Evolutionary conservation across 192 early-diverging fungal species (phyloP).

Genomic region (Backusella circina): DNA sequence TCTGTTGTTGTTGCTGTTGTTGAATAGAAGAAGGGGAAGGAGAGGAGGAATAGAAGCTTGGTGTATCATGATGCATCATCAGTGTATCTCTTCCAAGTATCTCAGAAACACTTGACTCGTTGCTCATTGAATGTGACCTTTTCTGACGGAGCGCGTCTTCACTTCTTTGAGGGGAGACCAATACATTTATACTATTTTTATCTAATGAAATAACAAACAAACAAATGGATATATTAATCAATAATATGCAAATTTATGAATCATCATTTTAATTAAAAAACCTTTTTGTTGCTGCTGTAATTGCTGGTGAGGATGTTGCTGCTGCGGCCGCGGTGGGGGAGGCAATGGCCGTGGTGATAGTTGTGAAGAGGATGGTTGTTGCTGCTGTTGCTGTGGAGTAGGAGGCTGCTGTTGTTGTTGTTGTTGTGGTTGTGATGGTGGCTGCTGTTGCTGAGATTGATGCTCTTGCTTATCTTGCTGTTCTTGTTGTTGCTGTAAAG

Average conservation of each 20-base stretch:
- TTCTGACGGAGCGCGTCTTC: neutral
- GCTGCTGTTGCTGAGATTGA: neutral
- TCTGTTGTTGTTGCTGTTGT: neutral
- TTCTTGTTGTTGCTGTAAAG: conserved; percentile 10
- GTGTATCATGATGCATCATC: neutral
- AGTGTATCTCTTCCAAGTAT: neutral
- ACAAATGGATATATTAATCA: neutral
- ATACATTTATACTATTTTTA: neutral
- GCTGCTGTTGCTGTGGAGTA: too few relatives aligned
- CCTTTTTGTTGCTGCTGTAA: neutral
- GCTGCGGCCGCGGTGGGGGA: neutral
- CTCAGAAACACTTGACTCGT: neutral
- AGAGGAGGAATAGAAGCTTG: neutral
- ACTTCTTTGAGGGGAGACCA: neutral
- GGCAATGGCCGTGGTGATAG: neutral
- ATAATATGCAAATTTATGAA: neutral
- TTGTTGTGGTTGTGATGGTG: neutral
- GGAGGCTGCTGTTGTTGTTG: neutral
- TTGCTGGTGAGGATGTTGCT: neutral
- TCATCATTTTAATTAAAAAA: neutral
- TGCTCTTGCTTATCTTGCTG: neutral
- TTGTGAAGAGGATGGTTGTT: neutral
- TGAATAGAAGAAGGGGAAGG: neutral
- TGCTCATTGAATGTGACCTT: neutral
- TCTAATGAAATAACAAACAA: neutral